phyloP scores from a whole-genome alignment of 345 rosid species.

The Rhizophora apiculata region DNA sequence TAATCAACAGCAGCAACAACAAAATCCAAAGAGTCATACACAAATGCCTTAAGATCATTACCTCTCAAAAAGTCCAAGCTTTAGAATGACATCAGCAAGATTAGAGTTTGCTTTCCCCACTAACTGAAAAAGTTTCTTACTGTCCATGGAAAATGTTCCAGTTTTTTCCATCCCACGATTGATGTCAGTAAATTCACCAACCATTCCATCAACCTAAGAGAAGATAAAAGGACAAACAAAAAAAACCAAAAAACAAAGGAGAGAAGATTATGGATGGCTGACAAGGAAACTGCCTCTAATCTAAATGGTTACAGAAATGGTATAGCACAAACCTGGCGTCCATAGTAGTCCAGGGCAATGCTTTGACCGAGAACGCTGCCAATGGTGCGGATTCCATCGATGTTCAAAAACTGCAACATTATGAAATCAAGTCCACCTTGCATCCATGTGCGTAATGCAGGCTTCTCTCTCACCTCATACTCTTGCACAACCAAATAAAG shows the following conservation, averaged over 20 bases:
- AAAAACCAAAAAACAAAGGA: background rate
- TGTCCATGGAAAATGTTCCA: slow-evolving; percentile 92
- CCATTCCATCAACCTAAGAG: slow-evolving; percentile 91
- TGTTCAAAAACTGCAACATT: slow-evolving; percentile 79
- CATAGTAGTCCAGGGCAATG: slow-evolving; percentile 94
- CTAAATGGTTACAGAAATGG: background rate
- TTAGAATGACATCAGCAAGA: slow-evolving; percentile 92
- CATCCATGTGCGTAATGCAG: slow-evolving; percentile 79
- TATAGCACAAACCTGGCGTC: slow-evolving; percentile 71
- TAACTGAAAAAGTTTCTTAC: slow-evolving; percentile 90
- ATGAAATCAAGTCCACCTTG: slow-evolving; percentile 82
- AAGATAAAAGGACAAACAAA: slow-evolving; percentile 7
- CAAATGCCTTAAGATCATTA: slow-evolving; percentile 16
- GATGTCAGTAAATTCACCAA: slow-evolving; percentile 94
- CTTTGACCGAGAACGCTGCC: slow-evolving; percentile 98
- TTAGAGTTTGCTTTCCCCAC: slow-evolving; percentile 95
- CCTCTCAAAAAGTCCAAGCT: slow-evolving; percentile 99
- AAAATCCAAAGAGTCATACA: too few species aligned
- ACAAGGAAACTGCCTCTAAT: background rate
- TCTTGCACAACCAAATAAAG: slow-evolving; percentile 45
- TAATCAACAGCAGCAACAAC: too few species aligned
- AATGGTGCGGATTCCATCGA: slow-evolving; percentile 85
- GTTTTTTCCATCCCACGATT: slow-evolving; percentile 93
- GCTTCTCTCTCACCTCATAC: slow-evolving; percentile 89
- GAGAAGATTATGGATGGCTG: background rate